Base-by-base conservation (phyloP, 225 moss, liverwort and hornwort genomes). In the Polytrichum formosum region DNA sequence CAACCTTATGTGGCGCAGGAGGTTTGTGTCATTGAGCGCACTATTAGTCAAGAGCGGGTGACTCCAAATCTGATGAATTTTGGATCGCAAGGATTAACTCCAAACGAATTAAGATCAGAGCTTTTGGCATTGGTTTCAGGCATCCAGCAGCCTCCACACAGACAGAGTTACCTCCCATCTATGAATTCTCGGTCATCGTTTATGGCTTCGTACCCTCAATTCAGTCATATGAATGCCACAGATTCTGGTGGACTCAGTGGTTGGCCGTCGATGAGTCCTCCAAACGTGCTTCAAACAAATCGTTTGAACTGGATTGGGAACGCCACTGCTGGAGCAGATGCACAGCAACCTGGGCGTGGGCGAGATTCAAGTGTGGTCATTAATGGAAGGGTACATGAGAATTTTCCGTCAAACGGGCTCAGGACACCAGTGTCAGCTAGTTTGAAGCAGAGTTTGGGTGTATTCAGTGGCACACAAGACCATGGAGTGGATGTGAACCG, bases 21-120 rank as follows among this genome's bases (percentile, higher is more conserved):
- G 82, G 87, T 93, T 0, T 91, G 96, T 56, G 93, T 96, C 28
- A 91, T 96, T 59, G 93, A 93, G 77, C 96, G 96, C 20, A 91
- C 93, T 21, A 84, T 87, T 58, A 85, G 91, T 73, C 96, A 96
- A 82, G 96, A 96, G 77, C 85, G 89, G 30, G 67, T 91, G 29
- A 84, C 83, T 78, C 72, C 83, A 54, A 96, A 69, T 66, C 70
- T 85, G 28, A 72, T 89, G 72, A 92, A 85, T 73, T 91, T 81
- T 59, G 90, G 91, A 46, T 61, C 82, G 21, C 93, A 90, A 66
- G 85, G 83, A 37, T 70, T 88, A 17, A 80, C 74, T 75, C 75
- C 85, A 67, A 91, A 93, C 60, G 84, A 88, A 74, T 64, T 84
- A 30, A 82, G 88, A 70, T 88, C 91, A 70, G 96, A 93, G 76